These are phyloP conservation scores for Syncephalastrum racemosum DNA, from an alignment of 371 early-diverging fungal genomes.

Conservation along the genomic window DNA sequence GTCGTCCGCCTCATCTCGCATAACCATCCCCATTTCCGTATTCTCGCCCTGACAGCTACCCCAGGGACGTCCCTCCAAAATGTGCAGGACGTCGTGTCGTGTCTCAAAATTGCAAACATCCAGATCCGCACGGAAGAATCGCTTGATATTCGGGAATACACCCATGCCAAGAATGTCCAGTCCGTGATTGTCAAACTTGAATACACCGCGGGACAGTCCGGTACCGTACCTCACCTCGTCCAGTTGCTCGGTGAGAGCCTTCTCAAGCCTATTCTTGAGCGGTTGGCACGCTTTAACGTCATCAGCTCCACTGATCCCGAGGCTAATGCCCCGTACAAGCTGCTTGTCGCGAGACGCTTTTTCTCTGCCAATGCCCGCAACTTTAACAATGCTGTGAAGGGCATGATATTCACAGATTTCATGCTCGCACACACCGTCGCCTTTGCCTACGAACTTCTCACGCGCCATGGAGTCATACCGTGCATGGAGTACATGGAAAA, in stretches of 20 bases:
- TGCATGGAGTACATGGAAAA: constrained; percentile 51
- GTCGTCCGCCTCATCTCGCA: constrained; percentile 61
- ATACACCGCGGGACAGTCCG: constrained; percentile 54
- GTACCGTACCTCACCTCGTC: constrained; percentile 30
- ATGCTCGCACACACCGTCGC: constrained; percentile 36
- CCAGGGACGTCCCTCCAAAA: constrained; percentile 76
- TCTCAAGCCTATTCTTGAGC: constrained; percentile 45
- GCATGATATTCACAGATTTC: constrained; percentile 41
- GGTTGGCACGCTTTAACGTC: constrained; percentile 46
- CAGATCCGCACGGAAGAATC: constrained; percentile 92
- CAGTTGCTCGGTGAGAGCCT: constrained; percentile 33
- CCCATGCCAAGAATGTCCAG: constrained; percentile 67
- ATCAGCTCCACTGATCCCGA: constrained; percentile 41
- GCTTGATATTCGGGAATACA: constrained; percentile 76
- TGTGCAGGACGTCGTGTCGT: constrained; percentile 79
- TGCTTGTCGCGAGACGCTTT: constrained; percentile 45
- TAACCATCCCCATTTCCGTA: constrained; percentile 62
- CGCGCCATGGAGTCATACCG: constrained; percentile 62
- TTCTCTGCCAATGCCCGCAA: constrained; percentile 35
- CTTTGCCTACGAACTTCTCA: constrained; percentile 55
- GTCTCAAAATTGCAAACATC: constrained; percentile 75
- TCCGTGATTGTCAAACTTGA: constrained; percentile 65
- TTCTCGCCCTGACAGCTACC: constrained; percentile 91
- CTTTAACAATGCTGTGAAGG: constrained; percentile 21
- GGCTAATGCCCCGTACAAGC: constrained; percentile 39